These are phyloP conservation scores for Solanum pinnatisectum DNA, from an alignment of 257 asterid genomes.

Conservation along the genomic window DNA sequence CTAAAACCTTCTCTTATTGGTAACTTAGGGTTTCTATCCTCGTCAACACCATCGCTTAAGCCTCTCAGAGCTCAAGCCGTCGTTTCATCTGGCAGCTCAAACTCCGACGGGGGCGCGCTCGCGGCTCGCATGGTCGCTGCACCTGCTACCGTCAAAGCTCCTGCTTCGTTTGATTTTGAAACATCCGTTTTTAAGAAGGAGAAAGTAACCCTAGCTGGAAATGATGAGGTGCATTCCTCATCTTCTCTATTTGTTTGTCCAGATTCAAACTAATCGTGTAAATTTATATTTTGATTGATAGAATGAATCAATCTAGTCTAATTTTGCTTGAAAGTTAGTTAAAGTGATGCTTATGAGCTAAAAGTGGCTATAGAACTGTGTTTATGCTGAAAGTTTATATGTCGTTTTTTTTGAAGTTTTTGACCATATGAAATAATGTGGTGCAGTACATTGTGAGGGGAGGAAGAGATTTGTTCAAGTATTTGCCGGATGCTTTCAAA, in stretches of 20 bases:
- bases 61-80: conserved; percentile 26
- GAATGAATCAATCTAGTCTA: neutral
- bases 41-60: conserved; percentile 46
- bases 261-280: neutral
- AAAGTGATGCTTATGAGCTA: neutral
- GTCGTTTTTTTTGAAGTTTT: neutral
- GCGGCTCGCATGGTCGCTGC: conserved; percentile 56
- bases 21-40: conserved; percentile 46
- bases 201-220: conserved; percentile 73
- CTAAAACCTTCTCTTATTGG: conserved; percentile 10
- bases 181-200: conserved; percentile 75
- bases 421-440: neutral
- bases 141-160: conserved; percentile 31
- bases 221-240: conserved; percentile 50
- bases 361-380: neutral
- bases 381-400: neutral
- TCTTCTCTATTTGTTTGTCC: neutral
- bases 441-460: conserved; percentile 89
- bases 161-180: conserved; percentile 55
- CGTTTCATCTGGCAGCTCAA: neutral
- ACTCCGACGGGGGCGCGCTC: conserved; percentile 39
- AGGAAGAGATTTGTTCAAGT: conserved; percentile 81
- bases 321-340: neutral
- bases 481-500: conserved; percentile 85
- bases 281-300: neutral